Conservation (phyloP, 202 grass and related monocot genomes). For the Eragrostis tef region DNA sequence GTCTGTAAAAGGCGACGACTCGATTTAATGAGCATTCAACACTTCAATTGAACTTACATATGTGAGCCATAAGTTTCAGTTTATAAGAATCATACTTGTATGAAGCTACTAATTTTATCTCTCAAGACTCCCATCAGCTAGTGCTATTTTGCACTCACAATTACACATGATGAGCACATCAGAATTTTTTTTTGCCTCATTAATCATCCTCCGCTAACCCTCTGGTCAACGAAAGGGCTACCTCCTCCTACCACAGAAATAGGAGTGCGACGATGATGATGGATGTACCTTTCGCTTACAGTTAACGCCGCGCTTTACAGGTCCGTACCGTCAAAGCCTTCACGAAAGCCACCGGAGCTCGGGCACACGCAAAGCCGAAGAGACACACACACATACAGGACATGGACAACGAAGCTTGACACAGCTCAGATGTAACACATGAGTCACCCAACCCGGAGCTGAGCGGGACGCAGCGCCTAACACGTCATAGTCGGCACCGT, state of each 20-base stretch:
- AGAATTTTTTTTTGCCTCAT: not conserved
- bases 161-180: not conserved
- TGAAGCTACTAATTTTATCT: too few relatives aligned
- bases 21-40: too few relatives aligned
- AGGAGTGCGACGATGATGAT: not conserved
- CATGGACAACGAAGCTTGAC: not conserved
- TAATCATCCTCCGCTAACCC: not conserved
- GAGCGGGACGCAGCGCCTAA: conserved; percentile 47
- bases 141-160: too few relatives aligned
- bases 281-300: not conserved
- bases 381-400: not conserved
- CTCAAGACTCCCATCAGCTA: too few relatives aligned
- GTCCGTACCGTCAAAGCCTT: not conserved
- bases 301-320: not conserved
- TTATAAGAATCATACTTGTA: not conserved
- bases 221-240: not conserved
- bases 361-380: not conserved
- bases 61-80: too few relatives aligned
- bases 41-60: too few relatives aligned
- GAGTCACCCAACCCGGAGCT: not conserved
- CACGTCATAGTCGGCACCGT: conserved; percentile 54
- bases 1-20: too few relatives aligned
- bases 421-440: not conserved
- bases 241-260: not conserved
- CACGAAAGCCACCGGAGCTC: not conserved